These are phyloP conservation scores for Ceratobasidium sp. DNA, from an alignment of 1,284 basidiomycete species.

Conservation along the genomic window DNA sequence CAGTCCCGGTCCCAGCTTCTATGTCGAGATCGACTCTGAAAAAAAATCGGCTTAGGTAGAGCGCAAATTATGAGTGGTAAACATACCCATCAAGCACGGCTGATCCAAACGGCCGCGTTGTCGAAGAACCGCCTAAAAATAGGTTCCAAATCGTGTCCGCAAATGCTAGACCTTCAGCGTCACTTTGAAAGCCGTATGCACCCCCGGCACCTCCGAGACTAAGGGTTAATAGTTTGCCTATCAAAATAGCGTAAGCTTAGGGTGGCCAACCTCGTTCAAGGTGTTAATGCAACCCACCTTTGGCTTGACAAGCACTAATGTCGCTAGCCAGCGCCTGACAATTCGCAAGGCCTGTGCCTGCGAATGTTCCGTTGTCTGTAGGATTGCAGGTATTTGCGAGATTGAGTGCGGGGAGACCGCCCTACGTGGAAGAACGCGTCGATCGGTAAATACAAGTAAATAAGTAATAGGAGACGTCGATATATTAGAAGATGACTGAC, in stretches of 20 bases:
- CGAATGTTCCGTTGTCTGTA: constrained; percentile 60
- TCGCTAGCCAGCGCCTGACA: constrained; percentile 64
- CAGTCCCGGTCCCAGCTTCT: constrained; percentile 69
- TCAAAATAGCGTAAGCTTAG: not conserved
- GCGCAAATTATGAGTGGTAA: not conserved
- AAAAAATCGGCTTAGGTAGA: not conserved
- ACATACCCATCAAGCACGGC: constrained; percentile 74
- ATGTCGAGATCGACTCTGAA: constrained; percentile 76
- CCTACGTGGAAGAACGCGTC: constrained; percentile 50
- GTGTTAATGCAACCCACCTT: constrained; percentile 54
- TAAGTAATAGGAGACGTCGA: not conserved
- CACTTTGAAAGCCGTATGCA: constrained; percentile 68
- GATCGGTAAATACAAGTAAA: not conserved
- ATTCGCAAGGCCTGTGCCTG: constrained; percentile 69
- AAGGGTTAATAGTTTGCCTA: constrained; percentile 70
- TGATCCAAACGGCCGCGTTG: constrained; percentile 71
- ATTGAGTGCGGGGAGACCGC: constrained; percentile 70
- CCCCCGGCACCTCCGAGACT: constrained; percentile 74
- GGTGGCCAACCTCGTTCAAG: not conserved
- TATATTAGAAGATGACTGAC: constrained; percentile 8
- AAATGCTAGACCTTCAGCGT: constrained; percentile 58
- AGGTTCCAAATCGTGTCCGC: constrained; percentile 67
- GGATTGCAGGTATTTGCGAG: constrained; percentile 64
- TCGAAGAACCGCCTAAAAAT: constrained; percentile 71
- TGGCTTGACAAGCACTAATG: constrained; percentile 70